These are phyloP conservation scores for Anthostomella pinea DNA, from an alignment of 2,329 filamentous ascomycete genomes.

Conservation along the genomic window DNA sequence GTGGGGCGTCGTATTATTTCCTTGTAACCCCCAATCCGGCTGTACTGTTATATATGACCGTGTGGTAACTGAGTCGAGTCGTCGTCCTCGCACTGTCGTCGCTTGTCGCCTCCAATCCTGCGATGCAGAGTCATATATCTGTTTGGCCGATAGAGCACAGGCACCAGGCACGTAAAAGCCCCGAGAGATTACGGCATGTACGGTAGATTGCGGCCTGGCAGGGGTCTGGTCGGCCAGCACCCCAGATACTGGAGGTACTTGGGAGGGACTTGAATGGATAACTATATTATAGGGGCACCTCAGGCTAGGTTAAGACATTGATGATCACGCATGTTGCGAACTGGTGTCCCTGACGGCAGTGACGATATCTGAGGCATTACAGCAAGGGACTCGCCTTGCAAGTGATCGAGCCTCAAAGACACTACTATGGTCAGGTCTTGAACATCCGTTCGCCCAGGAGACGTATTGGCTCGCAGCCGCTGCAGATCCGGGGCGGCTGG, in stretches of 20 bases:
- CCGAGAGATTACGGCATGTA: conserved; percentile 10
- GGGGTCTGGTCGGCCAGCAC: conserved; percentile 1
- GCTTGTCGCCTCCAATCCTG: conserved; percentile 16
- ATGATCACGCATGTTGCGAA: too few relatives aligned
- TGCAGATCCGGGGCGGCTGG: conserved; percentile 20
- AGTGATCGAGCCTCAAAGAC: too few relatives aligned
- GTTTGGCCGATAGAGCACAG: conserved; percentile 26
- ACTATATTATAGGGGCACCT: too few relatives aligned
- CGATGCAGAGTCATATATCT: conserved; percentile 16
- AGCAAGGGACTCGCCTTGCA: too few relatives aligned
- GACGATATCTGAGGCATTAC: too few relatives aligned
- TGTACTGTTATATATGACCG: conserved; percentile 25
- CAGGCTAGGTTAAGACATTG: too few relatives aligned
- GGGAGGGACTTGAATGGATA: too few relatives aligned
- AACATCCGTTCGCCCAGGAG: conserved; percentile 20
- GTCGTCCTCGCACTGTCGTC: conserved; percentile 14
- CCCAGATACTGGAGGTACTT: too few relatives aligned
- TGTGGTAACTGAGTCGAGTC: conserved; percentile 18
- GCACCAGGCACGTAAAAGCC: conserved; percentile 12
- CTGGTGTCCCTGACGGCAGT: too few relatives aligned
- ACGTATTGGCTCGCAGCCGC: too few relatives aligned
- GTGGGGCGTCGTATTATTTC: too few relatives aligned
- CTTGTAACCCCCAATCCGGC: conserved; percentile 20
- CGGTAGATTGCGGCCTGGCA: conserved; percentile 3
- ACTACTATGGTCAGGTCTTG: too few relatives aligned